phyloP scores from a whole-genome alignment of 352 stramenopile genomes.

The Thraustotheca clavata region DNA sequence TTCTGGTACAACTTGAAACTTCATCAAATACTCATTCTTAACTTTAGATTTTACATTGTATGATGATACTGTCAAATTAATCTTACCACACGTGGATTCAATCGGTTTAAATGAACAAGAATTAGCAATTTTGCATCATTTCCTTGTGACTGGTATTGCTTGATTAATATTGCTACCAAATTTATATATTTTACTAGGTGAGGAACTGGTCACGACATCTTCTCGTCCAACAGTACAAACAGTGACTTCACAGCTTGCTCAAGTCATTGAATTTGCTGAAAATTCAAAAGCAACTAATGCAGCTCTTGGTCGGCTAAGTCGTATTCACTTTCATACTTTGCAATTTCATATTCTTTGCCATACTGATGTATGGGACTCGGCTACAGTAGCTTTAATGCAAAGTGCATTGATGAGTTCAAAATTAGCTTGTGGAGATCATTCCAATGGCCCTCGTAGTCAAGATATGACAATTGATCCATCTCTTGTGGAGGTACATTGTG shows the following conservation, averaged over 20 bases:
- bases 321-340: slow-evolving; percentile 81
- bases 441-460: slow-evolving; percentile 29
- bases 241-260: slow-evolving; percentile 60
- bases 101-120: slow-evolving; percentile 81
- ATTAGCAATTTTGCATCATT: slow-evolving; percentile 76
- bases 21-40: not conserved
- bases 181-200: slow-evolving; percentile 18
- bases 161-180: not conserved
- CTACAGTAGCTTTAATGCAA: slow-evolving; percentile 58
- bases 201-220: slow-evolving; percentile 63
- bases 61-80: slow-evolving; percentile 65
- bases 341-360: slow-evolving; percentile 85
- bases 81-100: slow-evolving; percentile 69
- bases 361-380: slow-evolving; percentile 51
- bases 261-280: slow-evolving; percentile 45
- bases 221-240: slow-evolving; percentile 62
- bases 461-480: slow-evolving; percentile 66
- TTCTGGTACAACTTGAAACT: slow-evolving; percentile 49
- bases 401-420: slow-evolving; percentile 78
- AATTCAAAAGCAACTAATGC: slow-evolving; percentile 35
- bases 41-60: slow-evolving; percentile 72
- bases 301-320: slow-evolving; percentile 30
- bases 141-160: slow-evolving; percentile 42
- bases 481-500: slow-evolving; percentile 42
- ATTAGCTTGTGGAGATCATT: slow-evolving; percentile 56